Evolutionary conservation across 2,329 filamentous ascomycete species (phyloP).

Genomic region (Monosporascus sp.): DNA sequence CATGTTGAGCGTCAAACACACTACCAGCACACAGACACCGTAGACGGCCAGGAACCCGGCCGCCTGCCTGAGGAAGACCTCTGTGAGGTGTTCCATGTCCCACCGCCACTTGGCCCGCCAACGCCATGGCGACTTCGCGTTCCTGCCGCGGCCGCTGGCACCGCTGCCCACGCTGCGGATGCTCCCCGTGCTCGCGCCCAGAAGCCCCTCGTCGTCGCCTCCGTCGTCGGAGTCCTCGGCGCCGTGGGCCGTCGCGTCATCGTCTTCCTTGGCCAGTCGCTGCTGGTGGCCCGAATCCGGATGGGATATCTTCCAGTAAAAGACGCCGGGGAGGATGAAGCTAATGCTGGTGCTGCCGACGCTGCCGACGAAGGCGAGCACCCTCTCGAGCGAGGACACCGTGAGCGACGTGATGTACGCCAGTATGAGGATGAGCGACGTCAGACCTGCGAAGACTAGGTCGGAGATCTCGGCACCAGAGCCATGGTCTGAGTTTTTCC

Average conservation of each 20-base stretch:
- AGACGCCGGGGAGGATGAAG: conserved; percentile 91
- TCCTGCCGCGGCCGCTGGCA: conserved; percentile 27
- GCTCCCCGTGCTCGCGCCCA: conserved; percentile 42
- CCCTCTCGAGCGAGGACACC: conserved; percentile 81
- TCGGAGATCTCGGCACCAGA: conserved; percentile 69
- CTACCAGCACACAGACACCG: conserved; percentile 80
- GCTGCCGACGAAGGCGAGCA: conserved; percentile 90
- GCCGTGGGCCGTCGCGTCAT: conserved; percentile 62
- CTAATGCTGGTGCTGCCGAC: conserved; percentile 94
- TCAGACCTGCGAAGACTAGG: conserved; percentile 81
- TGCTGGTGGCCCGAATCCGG: conserved; percentile 85
- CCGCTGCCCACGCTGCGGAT: conserved; percentile 36
- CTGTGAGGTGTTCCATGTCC: conserved; percentile 59
- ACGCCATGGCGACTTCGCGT: conserved; percentile 38
- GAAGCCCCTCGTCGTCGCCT: conserved; percentile 27
- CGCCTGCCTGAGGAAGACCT: conserved; percentile 62
- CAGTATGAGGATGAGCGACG: conserved; percentile 75
- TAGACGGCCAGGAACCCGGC: conserved; percentile 76
- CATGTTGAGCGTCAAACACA: conserved; percentile 80
- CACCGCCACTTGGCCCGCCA: conserved; percentile 53
- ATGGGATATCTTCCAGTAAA: conserved; percentile 97
- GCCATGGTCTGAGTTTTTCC: conserved; percentile 42
- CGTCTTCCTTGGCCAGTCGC: conserved; percentile 82
- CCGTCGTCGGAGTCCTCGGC: conserved; percentile 32
- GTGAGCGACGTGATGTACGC: conserved; percentile 88